These are phyloP conservation scores for Hypomyces rosellus DNA, from an alignment of 2,329 filamentous ascomycete species.

Conservation along the genomic window DNA sequence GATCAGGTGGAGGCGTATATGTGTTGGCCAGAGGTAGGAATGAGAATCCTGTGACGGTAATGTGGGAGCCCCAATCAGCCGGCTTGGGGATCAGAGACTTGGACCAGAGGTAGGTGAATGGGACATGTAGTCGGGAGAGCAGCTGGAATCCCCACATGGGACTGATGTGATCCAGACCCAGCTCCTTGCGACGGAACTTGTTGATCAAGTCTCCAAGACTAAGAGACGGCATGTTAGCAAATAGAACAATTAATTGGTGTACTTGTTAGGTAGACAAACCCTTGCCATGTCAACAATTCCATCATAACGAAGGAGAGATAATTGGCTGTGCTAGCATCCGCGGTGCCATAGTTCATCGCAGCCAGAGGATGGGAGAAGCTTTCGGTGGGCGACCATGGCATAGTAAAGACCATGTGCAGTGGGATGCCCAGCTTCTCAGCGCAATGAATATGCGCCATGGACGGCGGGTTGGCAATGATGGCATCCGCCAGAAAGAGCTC, in stretches of 20 bases:
- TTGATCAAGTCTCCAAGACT: conserved; percentile 65
- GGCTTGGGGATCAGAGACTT: conserved; percentile 60
- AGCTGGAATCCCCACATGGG: conserved; percentile 61
- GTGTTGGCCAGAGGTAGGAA: conserved; percentile 47
- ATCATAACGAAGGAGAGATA: conserved; percentile 51
- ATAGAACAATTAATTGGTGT: not conserved
- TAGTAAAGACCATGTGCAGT: conserved; percentile 46
- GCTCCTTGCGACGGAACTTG: conserved; percentile 54
- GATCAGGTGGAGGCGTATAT: conserved; percentile 49
- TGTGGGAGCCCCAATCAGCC: conserved; percentile 52
- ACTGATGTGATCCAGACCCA: conserved; percentile 59
- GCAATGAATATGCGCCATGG: conserved; percentile 46
- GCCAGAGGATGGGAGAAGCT: conserved; percentile 64
- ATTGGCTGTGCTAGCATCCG: conserved; percentile 55
- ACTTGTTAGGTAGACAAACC: not conserved
- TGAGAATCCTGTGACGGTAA: conserved; percentile 57
- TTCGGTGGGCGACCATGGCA: conserved; percentile 32
- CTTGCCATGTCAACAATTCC: conserved; percentile 11
- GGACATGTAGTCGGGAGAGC: conserved; percentile 54
- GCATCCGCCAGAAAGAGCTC: conserved; percentile 46
- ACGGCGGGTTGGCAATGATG: conserved; percentile 50
- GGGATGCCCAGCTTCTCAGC: conserved; percentile 43
- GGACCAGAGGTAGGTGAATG: conserved; percentile 68
- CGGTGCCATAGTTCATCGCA: conserved; percentile 50
- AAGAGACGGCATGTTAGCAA: conserved; percentile 59